A percentile compares a stretch with the other conserved stretches of the same genome.
Conservation (phyloP, 2,329 filamentous ascomycete genomes). For the Colletotrichum viniferum region DNA sequence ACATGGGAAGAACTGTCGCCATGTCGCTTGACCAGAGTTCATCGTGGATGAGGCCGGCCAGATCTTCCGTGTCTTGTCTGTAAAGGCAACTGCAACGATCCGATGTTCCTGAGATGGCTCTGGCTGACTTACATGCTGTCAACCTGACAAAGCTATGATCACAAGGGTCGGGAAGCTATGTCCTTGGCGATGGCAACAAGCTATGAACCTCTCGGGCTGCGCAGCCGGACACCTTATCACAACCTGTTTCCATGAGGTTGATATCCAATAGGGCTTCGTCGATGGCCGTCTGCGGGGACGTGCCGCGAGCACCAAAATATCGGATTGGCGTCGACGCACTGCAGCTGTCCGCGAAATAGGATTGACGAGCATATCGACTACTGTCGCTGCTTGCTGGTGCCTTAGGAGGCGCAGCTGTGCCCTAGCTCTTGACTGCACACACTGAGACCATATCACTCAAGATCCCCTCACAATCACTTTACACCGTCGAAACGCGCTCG, state of each 20-base stretch:
- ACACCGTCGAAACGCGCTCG: not conserved
- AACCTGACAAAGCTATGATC: not conserved
- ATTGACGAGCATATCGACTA: not conserved
- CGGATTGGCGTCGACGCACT: not conserved
- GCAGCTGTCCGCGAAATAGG: not conserved
- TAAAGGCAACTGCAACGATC: not conserved
- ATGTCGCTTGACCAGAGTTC: not conserved
- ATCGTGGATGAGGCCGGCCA: not conserved
- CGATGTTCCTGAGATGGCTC: not conserved
- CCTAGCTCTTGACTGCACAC: not conserved
- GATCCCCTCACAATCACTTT: not conserved
- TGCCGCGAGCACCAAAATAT: not conserved
- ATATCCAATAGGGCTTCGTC: not conserved
- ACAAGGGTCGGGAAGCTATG: not conserved
- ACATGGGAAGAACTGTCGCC: not conserved
- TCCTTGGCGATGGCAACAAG: not conserved
- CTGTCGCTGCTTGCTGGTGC: not conserved
- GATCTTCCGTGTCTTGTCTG: not conserved
- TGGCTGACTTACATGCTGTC: not conserved
- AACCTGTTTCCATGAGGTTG: not conserved
- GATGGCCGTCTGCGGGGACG: not conserved
- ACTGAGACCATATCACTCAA: not conserved
- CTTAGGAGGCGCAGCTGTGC: not conserved
- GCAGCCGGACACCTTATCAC: not conserved
- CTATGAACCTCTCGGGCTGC: not conserved